These are phyloP conservation scores for Schrenkiella parvula DNA, from an alignment of 345 rosid species.

Conservation along the genomic window DNA sequence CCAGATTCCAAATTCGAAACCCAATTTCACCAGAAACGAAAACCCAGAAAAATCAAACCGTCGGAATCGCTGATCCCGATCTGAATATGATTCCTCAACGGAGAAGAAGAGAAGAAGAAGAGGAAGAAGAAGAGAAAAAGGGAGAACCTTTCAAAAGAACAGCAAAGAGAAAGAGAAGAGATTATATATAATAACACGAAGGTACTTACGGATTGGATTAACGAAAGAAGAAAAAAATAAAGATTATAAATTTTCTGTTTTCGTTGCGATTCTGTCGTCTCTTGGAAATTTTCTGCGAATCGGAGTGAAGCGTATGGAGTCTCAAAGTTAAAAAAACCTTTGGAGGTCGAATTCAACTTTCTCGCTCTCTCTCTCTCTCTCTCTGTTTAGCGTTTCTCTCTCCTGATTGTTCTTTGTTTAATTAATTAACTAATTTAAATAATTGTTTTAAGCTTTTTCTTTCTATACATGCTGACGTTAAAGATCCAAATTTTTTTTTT, in stretches of 20 bases:
- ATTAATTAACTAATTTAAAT: neutral
- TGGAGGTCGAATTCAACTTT: slow-evolving; percentile 34
- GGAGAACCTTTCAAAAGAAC: slow-evolving; percentile 4
- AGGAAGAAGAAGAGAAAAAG: neutral
- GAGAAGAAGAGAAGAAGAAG: slow-evolving; percentile 5
- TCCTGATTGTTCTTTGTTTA: neutral
- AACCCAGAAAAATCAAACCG: neutral
- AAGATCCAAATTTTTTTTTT: neutral
- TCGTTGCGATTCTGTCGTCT: slow-evolving; percentile 42
- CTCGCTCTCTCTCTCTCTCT: slow-evolving; percentile 30
- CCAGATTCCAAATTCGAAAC: slow-evolving; percentile 22
- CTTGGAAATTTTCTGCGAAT: slow-evolving; percentile 59
- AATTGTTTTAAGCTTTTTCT: neutral
- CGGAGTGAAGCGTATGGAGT: slow-evolving; percentile 44
- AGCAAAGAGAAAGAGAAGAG: slow-evolving; percentile 1
- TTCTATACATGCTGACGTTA: slow-evolving; percentile 9
- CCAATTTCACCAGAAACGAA: neutral
- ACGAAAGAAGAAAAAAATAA: slow-evolving; percentile 30
- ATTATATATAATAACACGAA: neutral
- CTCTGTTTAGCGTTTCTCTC: neutral
- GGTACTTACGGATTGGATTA: slow-evolving; percentile 68
- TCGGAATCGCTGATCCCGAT: slow-evolving; percentile 32
- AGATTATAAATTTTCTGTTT: slow-evolving; percentile 7
- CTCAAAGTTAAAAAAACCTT: slow-evolving; percentile 35
- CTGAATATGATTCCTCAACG: slow-evolving; percentile 30